Evolutionary conservation across 345 rosid species (phyloP), one percentile per base, ranked within the genome.

Genomic region (Arabidopsis arenosa): DNA sequence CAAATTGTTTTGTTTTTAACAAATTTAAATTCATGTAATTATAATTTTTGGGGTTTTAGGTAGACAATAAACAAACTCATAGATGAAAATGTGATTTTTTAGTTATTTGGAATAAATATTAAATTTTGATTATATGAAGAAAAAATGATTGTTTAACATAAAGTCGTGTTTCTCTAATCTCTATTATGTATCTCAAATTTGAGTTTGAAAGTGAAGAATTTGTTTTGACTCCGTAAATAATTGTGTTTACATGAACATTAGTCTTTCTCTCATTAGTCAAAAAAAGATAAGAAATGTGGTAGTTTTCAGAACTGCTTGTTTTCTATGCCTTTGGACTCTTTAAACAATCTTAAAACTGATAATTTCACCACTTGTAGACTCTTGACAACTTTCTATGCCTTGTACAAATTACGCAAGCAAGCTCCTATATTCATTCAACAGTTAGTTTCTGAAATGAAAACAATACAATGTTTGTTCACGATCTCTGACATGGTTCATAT

Each of bases 401-500:
- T 41, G 2, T 41, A 11, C 45, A 41, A 10, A 43, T 5, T 5
- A 43, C 13, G 15, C 48, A 43, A 43, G 17, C 48, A 43, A 43
- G 36, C 36, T 33, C 36, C 4, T 28, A 28, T 23, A 23, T 23
- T 1, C 26, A 23, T 28, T 28, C 32, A 28, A 28, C 32, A 28
- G 26, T 30, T 59, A 14, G 48, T 51, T 55, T 28, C 26, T 65
- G 44, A 43, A 17, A 0, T 36, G 33, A 51, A 51, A 49, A 30
- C 21, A 14, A 40, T 47, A 28, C 13, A 68, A n/a, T 32, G 44
- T 72, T 8, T 41, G 17, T 66, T 74, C 82, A 47, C 2, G 64
- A 89, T 93, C 90, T 84, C 83, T 59, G 68, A 57, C 70, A 72
- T 84, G 63, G 44, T 51, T 71, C 21, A 18, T 18, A 18, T 68